These are phyloP conservation scores for Puccinia triticina DNA, from an alignment of 1,284 basidiomycete species.

Conservation along the genomic window DNA sequence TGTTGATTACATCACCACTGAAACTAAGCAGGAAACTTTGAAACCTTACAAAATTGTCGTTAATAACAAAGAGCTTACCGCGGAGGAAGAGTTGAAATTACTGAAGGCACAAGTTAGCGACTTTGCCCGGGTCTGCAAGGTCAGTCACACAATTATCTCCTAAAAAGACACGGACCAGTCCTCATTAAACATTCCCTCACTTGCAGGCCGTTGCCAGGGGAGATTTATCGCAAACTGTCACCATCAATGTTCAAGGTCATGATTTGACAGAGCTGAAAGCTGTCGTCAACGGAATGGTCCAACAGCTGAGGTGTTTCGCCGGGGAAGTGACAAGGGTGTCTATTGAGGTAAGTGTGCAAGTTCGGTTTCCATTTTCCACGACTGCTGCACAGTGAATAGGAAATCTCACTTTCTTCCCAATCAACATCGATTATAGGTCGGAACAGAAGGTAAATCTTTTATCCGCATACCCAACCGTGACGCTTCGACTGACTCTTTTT, in stretches of 20 bases:
- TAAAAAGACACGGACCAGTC: too few species aligned
- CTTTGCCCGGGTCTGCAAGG: conserved; percentile 85
- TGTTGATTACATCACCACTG: background rate
- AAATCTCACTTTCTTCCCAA: conserved; percentile 67
- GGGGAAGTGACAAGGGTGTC: conserved; percentile 94
- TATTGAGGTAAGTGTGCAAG: conserved; percentile 65
- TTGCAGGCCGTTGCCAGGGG: conserved; percentile 80
- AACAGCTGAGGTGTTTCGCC: conserved; percentile 70
- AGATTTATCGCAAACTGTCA: conserved; percentile 93
- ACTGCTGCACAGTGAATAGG: conserved; percentile 53
- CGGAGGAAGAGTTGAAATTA: conserved; percentile 76
- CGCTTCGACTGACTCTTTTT: conserved; percentile 67
- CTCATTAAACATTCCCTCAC: too few species aligned
- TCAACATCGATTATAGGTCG: conserved; percentile 19
- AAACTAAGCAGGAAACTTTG: background rate
- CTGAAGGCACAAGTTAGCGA: conserved; percentile 88
- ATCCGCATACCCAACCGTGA: background rate
- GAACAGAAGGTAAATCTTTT: conserved; percentile 29
- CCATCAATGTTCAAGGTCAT: conserved; percentile 90
- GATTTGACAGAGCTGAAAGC: conserved; percentile 98
- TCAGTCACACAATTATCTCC: conserved; percentile 55
- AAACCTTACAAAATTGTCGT: conserved; percentile 36
- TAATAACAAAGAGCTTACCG: conserved; percentile 62
- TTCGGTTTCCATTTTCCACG: conserved; percentile 56
- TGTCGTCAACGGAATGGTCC: conserved; percentile 89